These are phyloP conservation scores for Suillus plorans DNA, from an alignment of 768 basidiomycete genomes.

Conservation along the genomic window DNA sequence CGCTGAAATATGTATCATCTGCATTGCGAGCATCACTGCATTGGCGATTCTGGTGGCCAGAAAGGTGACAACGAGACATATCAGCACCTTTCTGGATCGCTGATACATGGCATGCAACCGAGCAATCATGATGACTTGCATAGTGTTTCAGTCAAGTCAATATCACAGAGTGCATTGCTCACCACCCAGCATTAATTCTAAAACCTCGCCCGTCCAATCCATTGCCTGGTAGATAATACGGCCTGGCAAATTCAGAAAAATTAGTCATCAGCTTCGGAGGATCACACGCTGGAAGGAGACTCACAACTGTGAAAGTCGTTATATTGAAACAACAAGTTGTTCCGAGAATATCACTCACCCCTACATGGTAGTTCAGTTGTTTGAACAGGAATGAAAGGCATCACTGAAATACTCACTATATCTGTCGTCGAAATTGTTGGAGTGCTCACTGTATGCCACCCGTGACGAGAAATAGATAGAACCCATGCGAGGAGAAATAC, in stretches of 20 bases:
- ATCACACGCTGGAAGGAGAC: no score
- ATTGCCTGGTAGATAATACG: neutral
- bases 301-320: neutral
- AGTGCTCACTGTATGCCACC: neutral
- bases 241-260: neutral
- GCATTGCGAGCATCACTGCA: neutral
- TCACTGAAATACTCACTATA: neutral
- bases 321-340: neutral
- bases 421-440: neutral
- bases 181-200: neutral
- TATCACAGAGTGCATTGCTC: neutral
- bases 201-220: neutral
- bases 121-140: neutral
- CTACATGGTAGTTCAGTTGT: neutral
- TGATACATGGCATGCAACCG: neutral
- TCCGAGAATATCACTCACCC: neutral
- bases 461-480: neutral
- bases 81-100: neutral
- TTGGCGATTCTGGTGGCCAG: neutral
- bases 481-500: neutral
- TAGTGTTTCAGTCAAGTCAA: neutral
- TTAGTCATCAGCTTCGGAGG: neutral
- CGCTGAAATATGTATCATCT: rapidly evolving
- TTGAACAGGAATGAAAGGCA: neutral
- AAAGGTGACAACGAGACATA: neutral